A percentile compares a stretch with the other conserved stretches of the same genome.
Conservation (phyloP, 768 basidiomycete species). For the Lentinula sp. region DNA sequence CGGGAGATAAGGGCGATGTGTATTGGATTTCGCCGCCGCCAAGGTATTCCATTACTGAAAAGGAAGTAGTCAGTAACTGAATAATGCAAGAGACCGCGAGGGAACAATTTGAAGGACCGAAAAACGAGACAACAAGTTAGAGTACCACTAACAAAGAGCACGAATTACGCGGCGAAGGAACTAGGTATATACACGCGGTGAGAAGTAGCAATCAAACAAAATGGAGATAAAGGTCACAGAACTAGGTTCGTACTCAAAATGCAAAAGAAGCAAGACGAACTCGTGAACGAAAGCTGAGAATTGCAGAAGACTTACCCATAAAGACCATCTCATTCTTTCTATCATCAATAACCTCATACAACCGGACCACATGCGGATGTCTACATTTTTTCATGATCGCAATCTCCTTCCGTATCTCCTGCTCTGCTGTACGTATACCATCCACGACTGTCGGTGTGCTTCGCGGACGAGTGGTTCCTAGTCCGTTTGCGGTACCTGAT, state of each 20-base stretch:
- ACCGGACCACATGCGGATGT: slow-evolving; percentile 83
- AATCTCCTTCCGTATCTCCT: slow-evolving; percentile 88
- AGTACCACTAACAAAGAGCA: too few species aligned
- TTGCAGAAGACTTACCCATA: slow-evolving; percentile 62
- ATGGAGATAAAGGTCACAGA: background rate
- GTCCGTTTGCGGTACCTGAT: slow-evolving; percentile 38
- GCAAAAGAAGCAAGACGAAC: slow-evolving; percentile 2
- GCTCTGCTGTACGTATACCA: slow-evolving; percentile 64
- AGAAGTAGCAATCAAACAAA: too few species aligned
- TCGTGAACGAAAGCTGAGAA: background rate
- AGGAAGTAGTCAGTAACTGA: slow-evolving; percentile 4
- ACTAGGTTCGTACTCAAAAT: background rate
- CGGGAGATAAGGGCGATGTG: slow-evolving; percentile 49
- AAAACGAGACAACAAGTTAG: background rate
- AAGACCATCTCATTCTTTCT: slow-evolving; percentile 82
- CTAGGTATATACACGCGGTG: too few species aligned
- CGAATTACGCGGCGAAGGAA: too few species aligned
- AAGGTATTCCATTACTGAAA: slow-evolving; percentile 90
- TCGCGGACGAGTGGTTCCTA: background rate
- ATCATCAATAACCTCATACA: slow-evolving; percentile 95
- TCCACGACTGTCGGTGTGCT: slow-evolving; percentile 48
- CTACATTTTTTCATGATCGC: slow-evolving; percentile 98
- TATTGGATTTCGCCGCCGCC: slow-evolving; percentile 94
- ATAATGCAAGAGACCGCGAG: background rate
- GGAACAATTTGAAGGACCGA: background rate